Percentiles rank a stretch among this genome's conserved stretches.
Conservation (phyloP, 2,329 filamentous ascomycete genomes). For the Hirsutella minnesotensis region DNA sequence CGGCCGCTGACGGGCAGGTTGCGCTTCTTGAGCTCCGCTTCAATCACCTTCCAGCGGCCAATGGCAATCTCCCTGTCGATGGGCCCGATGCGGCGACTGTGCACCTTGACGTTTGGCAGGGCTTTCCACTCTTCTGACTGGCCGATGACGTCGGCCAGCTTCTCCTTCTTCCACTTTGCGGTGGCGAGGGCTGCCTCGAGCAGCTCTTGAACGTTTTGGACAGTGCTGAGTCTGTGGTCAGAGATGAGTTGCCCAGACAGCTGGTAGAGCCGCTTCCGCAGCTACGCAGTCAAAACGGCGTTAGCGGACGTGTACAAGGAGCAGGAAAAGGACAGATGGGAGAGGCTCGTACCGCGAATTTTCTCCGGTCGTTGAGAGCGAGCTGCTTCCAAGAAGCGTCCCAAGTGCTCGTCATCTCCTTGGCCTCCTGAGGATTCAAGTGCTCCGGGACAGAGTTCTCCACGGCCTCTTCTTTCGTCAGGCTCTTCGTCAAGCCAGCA, state of each 20-base stretch:
- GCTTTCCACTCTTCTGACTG: slow-evolving; percentile 29
- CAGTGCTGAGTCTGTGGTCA: slow-evolving; percentile 52
- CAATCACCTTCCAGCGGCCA: slow-evolving; percentile 71
- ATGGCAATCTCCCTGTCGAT: slow-evolving; percentile 60
- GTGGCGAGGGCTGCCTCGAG: slow-evolving; percentile 33
- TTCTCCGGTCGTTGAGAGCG: slow-evolving; percentile 46
- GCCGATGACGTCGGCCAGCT: slow-evolving; percentile 51
- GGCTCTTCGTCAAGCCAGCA: slow-evolving; percentile 17
- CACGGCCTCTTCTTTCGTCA: slow-evolving; percentile 19
- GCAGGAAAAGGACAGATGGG: slow-evolving; percentile 8
- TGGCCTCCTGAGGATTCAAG: slow-evolving; percentile 26
- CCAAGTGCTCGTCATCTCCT: slow-evolving; percentile 31
- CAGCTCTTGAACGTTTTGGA: slow-evolving; percentile 41
- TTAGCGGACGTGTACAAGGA: neutral
- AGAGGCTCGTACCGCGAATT: slow-evolving; percentile 58
- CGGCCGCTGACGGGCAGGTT: slow-evolving; percentile 46
- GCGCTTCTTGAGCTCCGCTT: slow-evolving; percentile 53
- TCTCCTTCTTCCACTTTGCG: slow-evolving; percentile 42
- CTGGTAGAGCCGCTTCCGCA: slow-evolving; percentile 70
- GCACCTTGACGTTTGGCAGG: slow-evolving; percentile 61
- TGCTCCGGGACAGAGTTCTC: neutral
- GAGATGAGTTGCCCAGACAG: slow-evolving; percentile 67
- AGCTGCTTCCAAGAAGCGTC: slow-evolving; percentile 46
- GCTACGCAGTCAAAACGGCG: slow-evolving; percentile 33
- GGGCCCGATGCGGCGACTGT: slow-evolving; percentile 50